These are phyloP conservation scores for Lupinus albus DNA, from an alignment of 306 rosid genomes.

Conservation along the genomic window DNA sequence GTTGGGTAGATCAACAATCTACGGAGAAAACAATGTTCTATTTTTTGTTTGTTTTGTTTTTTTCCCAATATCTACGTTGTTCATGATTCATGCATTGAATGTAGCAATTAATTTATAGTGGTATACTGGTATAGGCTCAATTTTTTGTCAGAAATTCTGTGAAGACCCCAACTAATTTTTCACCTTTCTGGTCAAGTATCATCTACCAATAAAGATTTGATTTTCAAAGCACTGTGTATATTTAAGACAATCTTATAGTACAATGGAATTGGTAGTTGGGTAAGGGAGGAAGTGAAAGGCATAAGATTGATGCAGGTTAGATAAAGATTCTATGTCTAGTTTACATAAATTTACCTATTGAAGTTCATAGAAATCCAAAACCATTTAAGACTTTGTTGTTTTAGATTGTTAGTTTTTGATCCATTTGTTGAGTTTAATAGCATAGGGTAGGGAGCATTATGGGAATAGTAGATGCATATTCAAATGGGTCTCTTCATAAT, in stretches of 20 bases:
- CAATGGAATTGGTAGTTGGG: slow-evolving; percentile 35
- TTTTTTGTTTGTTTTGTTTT: slow-evolving; percentile 17
- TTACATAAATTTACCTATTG: slow-evolving; percentile 16
- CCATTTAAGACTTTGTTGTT: slow-evolving; percentile 1
- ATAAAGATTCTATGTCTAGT: slow-evolving; percentile 19
- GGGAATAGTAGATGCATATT: slow-evolving; percentile 42
- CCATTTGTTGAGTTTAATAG: slow-evolving; percentile 13
- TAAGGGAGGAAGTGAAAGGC: slow-evolving; percentile 22
- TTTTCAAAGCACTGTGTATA: slow-evolving; percentile 28
- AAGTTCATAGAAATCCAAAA: slow-evolving; percentile 11
- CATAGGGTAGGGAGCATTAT: slow-evolving; percentile 68
- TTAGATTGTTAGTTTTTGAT: not conserved
- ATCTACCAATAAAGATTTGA: slow-evolving; percentile 53
- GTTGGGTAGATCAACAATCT: slow-evolving; percentile 80
- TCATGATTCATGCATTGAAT: slow-evolving; percentile 37
- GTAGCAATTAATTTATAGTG: slow-evolving; percentile 36
- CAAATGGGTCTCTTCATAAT: slow-evolving; percentile 68
- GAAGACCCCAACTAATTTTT: slow-evolving; percentile 32
- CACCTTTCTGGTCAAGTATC: slow-evolving; percentile 44
- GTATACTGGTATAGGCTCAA: slow-evolving; percentile 27
- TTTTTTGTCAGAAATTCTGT: slow-evolving; percentile 41
- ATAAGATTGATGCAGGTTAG: slow-evolving; percentile 36
- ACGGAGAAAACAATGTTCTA: slow-evolving; percentile 66
- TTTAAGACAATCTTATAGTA: slow-evolving; percentile 35
- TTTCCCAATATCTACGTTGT: slow-evolving; percentile 21